Evolutionary conservation across 192 early-diverging fungal genomes (phyloP), one percentile per base, ranked within the genome.

Genomic region (Backusella parvicylindrica): DNA sequence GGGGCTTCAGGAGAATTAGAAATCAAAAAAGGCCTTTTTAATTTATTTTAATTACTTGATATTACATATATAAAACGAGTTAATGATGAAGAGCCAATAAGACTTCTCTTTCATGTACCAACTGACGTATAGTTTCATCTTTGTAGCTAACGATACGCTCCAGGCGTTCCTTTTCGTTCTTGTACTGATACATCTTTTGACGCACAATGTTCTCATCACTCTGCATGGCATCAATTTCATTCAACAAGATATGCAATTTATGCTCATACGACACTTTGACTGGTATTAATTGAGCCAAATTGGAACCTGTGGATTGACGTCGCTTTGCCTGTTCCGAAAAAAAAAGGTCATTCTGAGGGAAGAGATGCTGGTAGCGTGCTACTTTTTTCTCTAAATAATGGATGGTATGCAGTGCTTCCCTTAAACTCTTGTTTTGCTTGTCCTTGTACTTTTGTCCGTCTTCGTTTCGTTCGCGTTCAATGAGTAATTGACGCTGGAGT

Each of bases 191-290:
- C 9, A n/a, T 37, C 15, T 40, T 72, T 63, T 63, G 30, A n/a
- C 35, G 32, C 41, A 38, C 2, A 2, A 23, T 18, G 4, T 3
- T 41, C 16, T 73, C 63, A 40, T 73, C 60, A 31, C 28, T 41
- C 11, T 73, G 49, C 72, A 73, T 73, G 1, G 72, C 72, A 41
- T 73, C 60, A 3, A 73, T 65, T 33, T 73, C 72, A 15, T 65
- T 63, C 21, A 73, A 64, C 4, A 73, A 16, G 2, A 73, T 73
- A 21, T 66, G 40, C 8, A 73, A 65, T 21, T 73, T 73, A 8
- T 37, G 41, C 43, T 73, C 72, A 15, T 64, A 38, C 18, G 72
- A 64, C 2, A n/a, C 49, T 31, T 72, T 26, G 12, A 50, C n/a
- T 35, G 64, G 28, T 15, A 35, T 35, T 8, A 35, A 33, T 9